These are phyloP conservation scores for Candida sp. DNA, from an alignment of 1,139 yeast genomes.

Conservation along the genomic window DNA sequence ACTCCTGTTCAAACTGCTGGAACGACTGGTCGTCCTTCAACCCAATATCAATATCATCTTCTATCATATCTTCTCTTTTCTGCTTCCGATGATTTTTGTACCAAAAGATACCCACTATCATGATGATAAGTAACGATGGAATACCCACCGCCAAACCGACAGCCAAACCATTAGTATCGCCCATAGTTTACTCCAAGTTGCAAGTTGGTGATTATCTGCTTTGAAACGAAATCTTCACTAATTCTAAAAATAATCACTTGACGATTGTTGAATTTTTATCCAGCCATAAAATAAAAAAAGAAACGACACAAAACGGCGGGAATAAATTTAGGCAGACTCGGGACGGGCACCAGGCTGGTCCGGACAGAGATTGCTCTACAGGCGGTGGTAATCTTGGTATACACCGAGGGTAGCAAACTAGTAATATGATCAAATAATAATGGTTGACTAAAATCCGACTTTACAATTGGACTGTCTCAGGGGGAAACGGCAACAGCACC, in stretches of 20 bases:
- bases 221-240: not conserved
- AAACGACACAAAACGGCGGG: not conserved
- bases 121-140: conserved; percentile 30
- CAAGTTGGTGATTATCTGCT: not conserved
- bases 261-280: not conserved
- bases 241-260: not conserved
- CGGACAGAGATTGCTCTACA: not conserved
- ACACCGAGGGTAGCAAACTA: not conserved
- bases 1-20: conserved; percentile 35
- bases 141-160: conserved; percentile 45
- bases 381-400: not conserved
- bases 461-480: no score
- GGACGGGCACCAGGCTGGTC: not conserved
- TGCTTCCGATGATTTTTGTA: conserved; percentile 30
- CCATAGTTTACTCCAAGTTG: conserved; percentile 12
- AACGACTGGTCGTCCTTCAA: conserved; percentile 37
- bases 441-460: not conserved
- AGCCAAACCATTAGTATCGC: conserved; percentile 20
- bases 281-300: not conserved
- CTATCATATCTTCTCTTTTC: conserved; percentile 26
- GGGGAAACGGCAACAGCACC: not conserved
- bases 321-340: not conserved
- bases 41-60: conserved; percentile 33
- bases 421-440: not conserved
- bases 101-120: conserved; percentile 21